Evolutionary conservation across 176 grass and related monocot species (phyloP).

Genomic region (Eragrostis nindensis): DNA sequence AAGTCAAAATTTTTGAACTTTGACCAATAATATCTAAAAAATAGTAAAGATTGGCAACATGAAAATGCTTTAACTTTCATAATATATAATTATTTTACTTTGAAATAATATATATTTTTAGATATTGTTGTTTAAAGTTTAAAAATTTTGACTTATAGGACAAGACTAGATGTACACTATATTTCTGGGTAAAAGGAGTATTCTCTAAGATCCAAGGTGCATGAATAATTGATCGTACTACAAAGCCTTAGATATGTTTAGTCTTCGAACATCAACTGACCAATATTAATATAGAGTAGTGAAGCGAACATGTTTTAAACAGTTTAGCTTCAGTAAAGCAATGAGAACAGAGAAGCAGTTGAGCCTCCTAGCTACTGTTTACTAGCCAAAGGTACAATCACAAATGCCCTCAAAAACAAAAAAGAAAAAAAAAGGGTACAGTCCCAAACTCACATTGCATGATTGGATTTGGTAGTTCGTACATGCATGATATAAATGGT

Average conservation of each 20-base stretch:
- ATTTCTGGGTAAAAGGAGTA: too few species aligned
- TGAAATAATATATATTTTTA: too few species aligned
- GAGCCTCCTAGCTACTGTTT: neutral
- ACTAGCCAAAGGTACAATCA: neutral
- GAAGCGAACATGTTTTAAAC: neutral
- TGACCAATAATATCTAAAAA: too few species aligned
- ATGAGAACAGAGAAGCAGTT: neutral
- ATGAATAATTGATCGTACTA: neutral
- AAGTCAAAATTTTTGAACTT: too few species aligned
- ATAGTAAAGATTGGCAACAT: too few species aligned
- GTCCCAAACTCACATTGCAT: neutral
- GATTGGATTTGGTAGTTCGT: neutral
- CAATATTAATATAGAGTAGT: neutral
- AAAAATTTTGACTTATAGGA: too few species aligned
- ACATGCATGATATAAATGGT: neutral
- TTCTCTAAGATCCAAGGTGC: neutral
- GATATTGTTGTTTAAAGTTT: too few species aligned
- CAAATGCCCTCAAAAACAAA: too few species aligned
- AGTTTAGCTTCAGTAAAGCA: slow-evolving; percentile 12
- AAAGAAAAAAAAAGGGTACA: too few species aligned
- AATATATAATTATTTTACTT: too few species aligned
- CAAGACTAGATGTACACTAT: too few species aligned
- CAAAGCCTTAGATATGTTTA: neutral
- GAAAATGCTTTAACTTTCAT: too few species aligned
- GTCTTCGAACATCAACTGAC: slow-evolving; percentile 14